These are phyloP conservation scores for Trichoderma brevicompactum DNA, from an alignment of 2,329 filamentous ascomycete species.

Conservation along the genomic window DNA sequence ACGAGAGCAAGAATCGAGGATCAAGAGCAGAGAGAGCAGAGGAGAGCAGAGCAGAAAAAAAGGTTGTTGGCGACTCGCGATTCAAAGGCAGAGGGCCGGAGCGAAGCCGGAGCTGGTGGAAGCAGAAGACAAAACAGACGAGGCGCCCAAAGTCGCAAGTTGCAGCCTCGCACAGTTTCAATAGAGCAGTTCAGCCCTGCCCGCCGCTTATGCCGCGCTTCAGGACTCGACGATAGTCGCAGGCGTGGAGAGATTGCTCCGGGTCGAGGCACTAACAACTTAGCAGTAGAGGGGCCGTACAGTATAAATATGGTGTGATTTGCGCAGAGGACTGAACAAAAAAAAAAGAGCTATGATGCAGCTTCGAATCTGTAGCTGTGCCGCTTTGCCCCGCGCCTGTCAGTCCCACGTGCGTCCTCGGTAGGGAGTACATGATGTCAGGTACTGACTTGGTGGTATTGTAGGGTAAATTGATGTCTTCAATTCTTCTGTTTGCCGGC, in stretches of 20 bases:
- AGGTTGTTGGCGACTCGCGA: too few relatives aligned
- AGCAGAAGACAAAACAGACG: background rate
- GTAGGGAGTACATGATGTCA: background rate
- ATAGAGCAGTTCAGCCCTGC: background rate
- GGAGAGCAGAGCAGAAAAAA: too few relatives aligned
- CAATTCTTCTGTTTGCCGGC: too few relatives aligned
- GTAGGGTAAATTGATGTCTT: background rate
- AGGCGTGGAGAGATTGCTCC: background rate
- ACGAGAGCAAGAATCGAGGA: background rate
- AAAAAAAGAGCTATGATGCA: conserved; percentile 16
- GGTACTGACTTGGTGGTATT: too few relatives aligned
- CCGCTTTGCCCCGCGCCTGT: conserved; percentile 4
- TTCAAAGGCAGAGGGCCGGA: background rate
- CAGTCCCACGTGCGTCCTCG: conserved; percentile 1
- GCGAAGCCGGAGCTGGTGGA: background rate
- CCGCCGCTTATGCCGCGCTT: conserved; percentile 11
- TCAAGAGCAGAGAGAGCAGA: background rate
- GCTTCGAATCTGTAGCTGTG: background rate
- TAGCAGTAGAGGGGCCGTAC: background rate
- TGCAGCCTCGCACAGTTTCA: conserved; percentile 9
- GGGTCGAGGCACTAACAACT: too few relatives aligned
- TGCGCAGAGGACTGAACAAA: background rate
- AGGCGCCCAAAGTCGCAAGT: background rate
- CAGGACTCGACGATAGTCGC: background rate
- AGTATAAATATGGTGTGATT: conserved; percentile 3